These are phyloP conservation scores for Allium fistulosum DNA, from an alignment of 106 monocot genomes.

Conservation along the genomic window DNA sequence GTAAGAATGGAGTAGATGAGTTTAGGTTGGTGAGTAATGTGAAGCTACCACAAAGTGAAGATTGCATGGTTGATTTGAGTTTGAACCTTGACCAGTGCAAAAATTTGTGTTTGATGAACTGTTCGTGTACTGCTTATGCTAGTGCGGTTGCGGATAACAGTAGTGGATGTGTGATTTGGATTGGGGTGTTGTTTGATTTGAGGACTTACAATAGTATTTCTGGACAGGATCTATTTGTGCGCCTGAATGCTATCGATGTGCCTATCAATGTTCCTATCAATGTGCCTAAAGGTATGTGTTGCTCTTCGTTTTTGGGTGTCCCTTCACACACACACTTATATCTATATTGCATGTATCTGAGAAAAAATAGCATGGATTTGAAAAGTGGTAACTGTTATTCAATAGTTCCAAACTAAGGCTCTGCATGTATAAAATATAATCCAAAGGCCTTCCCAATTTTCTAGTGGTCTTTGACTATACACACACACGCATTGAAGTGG, in stretches of 20 bases:
- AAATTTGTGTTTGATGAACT: slow-evolving; percentile 4
- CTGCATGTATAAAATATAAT: too few species aligned
- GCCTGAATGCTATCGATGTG: neutral
- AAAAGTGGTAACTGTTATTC: too few species aligned
- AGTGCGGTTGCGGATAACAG: neutral
- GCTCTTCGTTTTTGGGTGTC: too few species aligned
- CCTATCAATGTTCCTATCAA: too few species aligned
- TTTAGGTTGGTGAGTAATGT: neutral
- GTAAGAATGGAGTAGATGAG: neutral
- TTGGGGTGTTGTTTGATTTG: slow-evolving; percentile 9
- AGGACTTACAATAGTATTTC: slow-evolving; percentile 6
- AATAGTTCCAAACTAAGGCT: too few species aligned
- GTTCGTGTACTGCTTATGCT: slow-evolving; percentile 26
- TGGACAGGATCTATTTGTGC: slow-evolving; percentile 29
- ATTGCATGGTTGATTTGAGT: neutral
- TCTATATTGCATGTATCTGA: too few species aligned
- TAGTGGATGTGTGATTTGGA: slow-evolving; percentile 12
- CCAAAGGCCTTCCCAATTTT: too few species aligned
- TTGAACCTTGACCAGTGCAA: neutral
- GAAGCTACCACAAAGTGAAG: neutral
- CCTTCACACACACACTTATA: too few species aligned
- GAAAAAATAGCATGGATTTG: too few species aligned
- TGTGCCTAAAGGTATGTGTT: slow-evolving; percentile 1
- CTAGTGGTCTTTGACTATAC: too few species aligned
- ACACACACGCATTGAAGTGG: too few species aligned